Evolutionary conservation across 257 asterid species (phyloP), one percentile per base, ranked within the genome.

Genomic region (Solanum ahanhuiri): DNA sequence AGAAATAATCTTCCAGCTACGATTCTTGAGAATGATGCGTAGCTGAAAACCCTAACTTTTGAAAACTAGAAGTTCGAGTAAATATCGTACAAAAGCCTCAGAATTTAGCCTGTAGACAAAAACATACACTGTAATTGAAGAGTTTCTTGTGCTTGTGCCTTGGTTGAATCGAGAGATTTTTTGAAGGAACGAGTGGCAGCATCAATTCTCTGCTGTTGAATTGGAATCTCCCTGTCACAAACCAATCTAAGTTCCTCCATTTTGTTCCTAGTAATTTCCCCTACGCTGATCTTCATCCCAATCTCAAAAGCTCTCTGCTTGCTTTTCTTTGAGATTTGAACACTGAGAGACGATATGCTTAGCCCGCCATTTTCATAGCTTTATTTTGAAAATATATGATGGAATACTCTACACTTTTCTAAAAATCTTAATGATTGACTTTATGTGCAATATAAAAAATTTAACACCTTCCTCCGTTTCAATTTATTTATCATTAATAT

Each of bases 221-320:
- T 92, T 28, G 91, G 91, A 77, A 94, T 93, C 87, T 94, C 97
- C 85, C 92, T 90, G 51, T 93, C 98, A 87, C 97, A 93, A 25
- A 89, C 90, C 75, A 93, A 43, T 82, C 94, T 93, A 86, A 72
- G 23, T 85, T 95, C 98, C 70, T 90, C 93, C 98, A 94, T 92
- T 87, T 87, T 91, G 60, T 82, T 43, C 54, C 90, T 87, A 82
- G 86, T 87, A 11, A 35, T 17, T 88, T 83, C 92, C 43, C 88
- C 89, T 39, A 82, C 92, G 31, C 86, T 73, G 82, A 89, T 88
- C 89, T 88, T 93, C 98, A 93, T 94, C 88, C 87, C 14, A 45
- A 79, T 79, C 17, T 25, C 25, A 15, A 9, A 79, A 4, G 17
- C 23, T 45, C 15, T 45, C 28, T 84, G 23, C 17, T 39, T 83